These are phyloP conservation scores for Metschnikowia kofuensis DNA, from an alignment of 805 yeast species.

Conservation along the genomic window DNA sequence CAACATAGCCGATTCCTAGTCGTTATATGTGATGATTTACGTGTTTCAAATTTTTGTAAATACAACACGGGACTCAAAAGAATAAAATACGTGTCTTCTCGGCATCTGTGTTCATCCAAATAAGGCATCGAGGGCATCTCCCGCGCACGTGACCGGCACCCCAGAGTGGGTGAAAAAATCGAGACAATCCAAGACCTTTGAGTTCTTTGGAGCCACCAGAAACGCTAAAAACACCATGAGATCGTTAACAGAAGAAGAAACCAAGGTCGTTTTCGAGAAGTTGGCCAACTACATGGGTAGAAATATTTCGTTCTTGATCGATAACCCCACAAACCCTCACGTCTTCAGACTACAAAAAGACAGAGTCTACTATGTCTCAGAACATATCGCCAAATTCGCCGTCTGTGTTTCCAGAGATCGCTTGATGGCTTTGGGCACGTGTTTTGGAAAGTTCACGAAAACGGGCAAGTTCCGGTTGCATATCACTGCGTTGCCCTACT, in stretches of 20 bases:
- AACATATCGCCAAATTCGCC: conserved; percentile 78
- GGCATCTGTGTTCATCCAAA: neutral
- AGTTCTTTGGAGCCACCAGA: neutral
- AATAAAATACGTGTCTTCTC: neutral
- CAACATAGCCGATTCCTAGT: too few relatives aligned
- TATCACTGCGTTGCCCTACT: conserved; percentile 80
- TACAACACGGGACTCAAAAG: too few relatives aligned
- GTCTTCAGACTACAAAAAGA: conserved; percentile 96
- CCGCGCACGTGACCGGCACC: conserved; percentile 10
- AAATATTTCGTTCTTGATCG: conserved; percentile 83
- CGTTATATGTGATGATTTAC: too few relatives aligned
- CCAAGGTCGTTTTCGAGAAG: conserved; percentile 93
- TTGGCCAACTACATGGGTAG: conserved; percentile 96
- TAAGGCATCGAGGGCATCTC: conserved; percentile 3
- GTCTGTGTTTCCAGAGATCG: conserved; percentile 87
- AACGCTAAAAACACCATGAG: conserved; percentile 54
- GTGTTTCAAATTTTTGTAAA: too few relatives aligned
- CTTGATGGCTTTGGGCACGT: conserved; percentile 88
- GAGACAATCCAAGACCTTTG: neutral
- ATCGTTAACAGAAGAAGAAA: conserved; percentile 94
- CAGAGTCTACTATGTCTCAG: conserved; percentile 90
- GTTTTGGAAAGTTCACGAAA: conserved; percentile 96
- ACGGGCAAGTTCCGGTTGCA: conserved; percentile 95
- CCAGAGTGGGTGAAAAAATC: conserved; percentile 7
- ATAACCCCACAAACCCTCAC: conserved; percentile 83